These are phyloP conservation scores for Gastrodia elata DNA, from an alignment of 106 monocot genomes.

Conservation along the genomic window DNA sequence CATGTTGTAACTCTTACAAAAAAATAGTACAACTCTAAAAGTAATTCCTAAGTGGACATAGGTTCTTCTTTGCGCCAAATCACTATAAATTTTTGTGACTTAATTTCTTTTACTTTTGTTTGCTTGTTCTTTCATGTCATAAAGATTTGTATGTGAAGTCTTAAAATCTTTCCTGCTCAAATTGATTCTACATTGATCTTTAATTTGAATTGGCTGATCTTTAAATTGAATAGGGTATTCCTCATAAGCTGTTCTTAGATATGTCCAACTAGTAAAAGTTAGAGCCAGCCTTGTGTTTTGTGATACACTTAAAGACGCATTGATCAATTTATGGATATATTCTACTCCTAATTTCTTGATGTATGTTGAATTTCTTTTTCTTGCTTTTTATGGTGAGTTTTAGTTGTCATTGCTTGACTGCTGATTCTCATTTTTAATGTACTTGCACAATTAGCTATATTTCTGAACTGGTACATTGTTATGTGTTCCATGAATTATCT, in stretches of 20 bases:
- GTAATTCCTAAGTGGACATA: no score
- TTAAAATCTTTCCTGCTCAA: no score
- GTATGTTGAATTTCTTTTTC: background rate
- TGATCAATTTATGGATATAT: background rate
- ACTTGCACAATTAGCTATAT: background rate
- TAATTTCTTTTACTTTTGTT: no score
- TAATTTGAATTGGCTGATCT: background rate
- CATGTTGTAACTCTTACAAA: no score
- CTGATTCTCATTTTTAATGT: background rate
- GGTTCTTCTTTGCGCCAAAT: no score
- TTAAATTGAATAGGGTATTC: background rate
- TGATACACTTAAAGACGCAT: background rate
- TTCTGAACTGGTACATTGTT: background rate
- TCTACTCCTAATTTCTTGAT: background rate
- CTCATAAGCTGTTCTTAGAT: background rate
- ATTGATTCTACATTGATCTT: background rate
- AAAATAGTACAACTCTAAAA: no score
- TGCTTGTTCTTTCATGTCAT: no score
- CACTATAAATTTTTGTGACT: no score
- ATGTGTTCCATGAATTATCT: background rate
- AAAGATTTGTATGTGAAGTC: no score
- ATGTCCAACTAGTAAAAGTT: background rate
- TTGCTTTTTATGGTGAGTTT: background rate
- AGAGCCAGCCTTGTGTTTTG: background rate
- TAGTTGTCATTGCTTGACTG: background rate